Base-by-base conservation (phyloP, 78 protist genomes). In the Dictyostelium discoideum region DNA sequence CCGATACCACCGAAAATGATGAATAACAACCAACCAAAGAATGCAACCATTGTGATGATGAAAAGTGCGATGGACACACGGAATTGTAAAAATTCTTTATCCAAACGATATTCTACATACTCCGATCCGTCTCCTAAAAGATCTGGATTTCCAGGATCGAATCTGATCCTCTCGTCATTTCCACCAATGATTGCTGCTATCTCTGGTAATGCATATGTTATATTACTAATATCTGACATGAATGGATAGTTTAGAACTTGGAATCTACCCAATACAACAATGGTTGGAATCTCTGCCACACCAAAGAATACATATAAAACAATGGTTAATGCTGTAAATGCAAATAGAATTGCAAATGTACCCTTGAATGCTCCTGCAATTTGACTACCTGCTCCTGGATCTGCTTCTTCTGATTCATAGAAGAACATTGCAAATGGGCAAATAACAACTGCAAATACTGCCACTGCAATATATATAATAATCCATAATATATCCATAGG, bases 1-100 rank as follows among this genome's bases (percentile, higher is more conserved):
- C 99, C 99, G 69, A 98, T 88, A 24, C 98, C 98, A 18, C 98
- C 98, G 40, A 97, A 98, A n/a, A 98, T 20, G 37, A 80, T n/a
- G 57, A 98, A 88, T 73, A 97, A 72, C 48, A 98, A 40, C 92
- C 92, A 96, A 20, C 99, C 99, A 69, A 95, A 20, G 85, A 92
- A 26, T 44, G 97, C 76, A 16, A 98, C 69, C 84, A 96, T 57
- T 13, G 98, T 98, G n/a, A 96, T 82, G 65, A 94, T 65, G 65
- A 95, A 98, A 72, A 98, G 85, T 29, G 92, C 72, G 26, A 86
- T 86, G 7, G 97, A 80, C 5, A 96, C 97, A 67, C 83, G 82
- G 72, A 97, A 90, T 37, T 37, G 46, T 8, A 97, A 86, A n/a
- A 24, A 3, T 32, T 67, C 78, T 18, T 46, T 81, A 60, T 63